These are phyloP conservation scores for Suillus bovinus DNA, from an alignment of 768 basidiomycete species.

Conservation along the genomic window DNA sequence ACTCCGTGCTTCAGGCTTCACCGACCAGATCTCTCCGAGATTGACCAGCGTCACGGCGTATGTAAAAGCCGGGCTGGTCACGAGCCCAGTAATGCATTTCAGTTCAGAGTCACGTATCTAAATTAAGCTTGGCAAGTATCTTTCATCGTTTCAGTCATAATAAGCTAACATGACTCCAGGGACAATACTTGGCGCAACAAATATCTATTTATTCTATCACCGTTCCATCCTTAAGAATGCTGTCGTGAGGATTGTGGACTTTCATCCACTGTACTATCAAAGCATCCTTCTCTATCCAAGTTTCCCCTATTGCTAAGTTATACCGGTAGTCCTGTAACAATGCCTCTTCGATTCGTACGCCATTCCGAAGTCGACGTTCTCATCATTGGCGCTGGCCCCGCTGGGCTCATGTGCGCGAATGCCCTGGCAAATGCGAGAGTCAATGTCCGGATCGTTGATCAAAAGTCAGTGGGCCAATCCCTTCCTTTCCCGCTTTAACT, in stretches of 20 bases:
- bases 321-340: background rate
- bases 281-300: background rate
- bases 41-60: too few relatives aligned
- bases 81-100: too few relatives aligned
- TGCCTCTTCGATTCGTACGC: constrained; percentile 8
- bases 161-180: background rate
- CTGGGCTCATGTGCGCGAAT: constrained; percentile 44
- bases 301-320: background rate
- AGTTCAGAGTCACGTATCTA: too few relatives aligned
- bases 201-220: background rate
- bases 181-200: background rate
- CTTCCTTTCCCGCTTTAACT: background rate
- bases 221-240: background rate
- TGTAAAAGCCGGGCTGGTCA: too few relatives aligned
- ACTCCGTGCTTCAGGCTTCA: too few relatives aligned
- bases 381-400: constrained; percentile 44
- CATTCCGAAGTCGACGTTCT: constrained; percentile 40
- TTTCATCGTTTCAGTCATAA: too few relatives aligned
- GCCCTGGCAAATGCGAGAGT: constrained; percentile 39
- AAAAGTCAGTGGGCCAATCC: constrained; percentile 27
- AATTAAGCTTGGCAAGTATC: too few relatives aligned
- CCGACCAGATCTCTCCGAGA: too few relatives aligned
- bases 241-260: background rate
- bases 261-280: constrained; percentile 8
- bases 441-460: constrained; percentile 42